These are phyloP conservation scores for Colletotrichum theobromicola DNA, from an alignment of 2,329 filamentous ascomycete species.

Conservation along the genomic window DNA sequence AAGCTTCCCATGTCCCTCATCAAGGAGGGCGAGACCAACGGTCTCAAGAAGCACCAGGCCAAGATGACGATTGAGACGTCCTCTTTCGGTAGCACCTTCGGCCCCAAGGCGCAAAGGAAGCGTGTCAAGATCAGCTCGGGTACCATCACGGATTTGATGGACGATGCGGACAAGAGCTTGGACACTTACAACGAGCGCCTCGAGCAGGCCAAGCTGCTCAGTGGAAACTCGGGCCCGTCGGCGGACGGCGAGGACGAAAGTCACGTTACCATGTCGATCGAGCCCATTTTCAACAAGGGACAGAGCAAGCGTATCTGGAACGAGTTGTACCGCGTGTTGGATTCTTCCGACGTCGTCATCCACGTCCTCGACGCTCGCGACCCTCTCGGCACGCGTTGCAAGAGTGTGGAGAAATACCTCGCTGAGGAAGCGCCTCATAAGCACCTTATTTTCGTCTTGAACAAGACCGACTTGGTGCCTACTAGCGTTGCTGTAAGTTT, in stretches of 20 bases:
- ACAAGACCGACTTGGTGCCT: conserved; percentile 93
- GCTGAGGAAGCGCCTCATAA: conserved; percentile 94
- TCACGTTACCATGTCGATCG: conserved; percentile 68
- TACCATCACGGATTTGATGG: conserved; percentile 81
- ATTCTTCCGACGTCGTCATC: conserved; percentile 95
- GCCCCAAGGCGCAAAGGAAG: conserved; percentile 92
- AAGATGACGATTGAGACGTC: conserved; percentile 92
- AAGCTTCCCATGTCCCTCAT: conserved; percentile 97
- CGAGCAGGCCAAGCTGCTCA: conserved; percentile 79
- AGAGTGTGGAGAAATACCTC: conserved; percentile 82
- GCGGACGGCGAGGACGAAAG: conserved; percentile 47
- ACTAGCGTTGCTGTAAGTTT: conserved; percentile 92
- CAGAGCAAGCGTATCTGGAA: conserved; percentile 98
- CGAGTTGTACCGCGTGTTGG: conserved; percentile 93
- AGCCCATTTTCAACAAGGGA: conserved; percentile 92
- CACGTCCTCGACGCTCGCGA: conserved; percentile 92
- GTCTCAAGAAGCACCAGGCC: conserved; percentile 88
- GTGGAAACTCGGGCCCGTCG: conserved; percentile 69
- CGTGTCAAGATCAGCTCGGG: conserved; percentile 87
- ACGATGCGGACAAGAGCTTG: conserved; percentile 79
- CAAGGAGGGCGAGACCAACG: conserved; percentile 77
- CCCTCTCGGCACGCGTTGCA: conserved; percentile 87
- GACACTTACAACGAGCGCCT: conserved; percentile 81
- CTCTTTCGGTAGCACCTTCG: conserved; percentile 89
- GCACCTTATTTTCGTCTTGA: conserved; percentile 87